Percentiles rank a stretch among this genome's conserved stretches.
phyloP scores from a whole-genome alignment of 371 early-diverging fungal genomes.

The Mucor velutinosus region DNA sequence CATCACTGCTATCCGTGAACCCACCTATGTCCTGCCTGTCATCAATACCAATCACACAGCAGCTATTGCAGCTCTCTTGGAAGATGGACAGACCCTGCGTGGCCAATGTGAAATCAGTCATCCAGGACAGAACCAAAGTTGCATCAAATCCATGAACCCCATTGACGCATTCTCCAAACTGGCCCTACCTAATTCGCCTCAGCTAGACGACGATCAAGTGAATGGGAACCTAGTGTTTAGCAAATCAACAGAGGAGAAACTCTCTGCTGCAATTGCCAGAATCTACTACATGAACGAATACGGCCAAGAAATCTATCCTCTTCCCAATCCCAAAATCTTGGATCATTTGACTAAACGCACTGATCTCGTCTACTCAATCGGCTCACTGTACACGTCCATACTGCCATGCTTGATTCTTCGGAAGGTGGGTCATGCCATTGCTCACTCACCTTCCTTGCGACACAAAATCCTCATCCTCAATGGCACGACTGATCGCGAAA shows the following conservation, averaged over 20 bases:
- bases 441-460: slow-evolving; percentile 51
- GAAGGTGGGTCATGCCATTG: slow-evolving; percentile 66
- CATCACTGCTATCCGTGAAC: slow-evolving; percentile 64
- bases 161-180: slow-evolving; percentile 52
- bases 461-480: slow-evolving; percentile 72
- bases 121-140: slow-evolving; percentile 36
- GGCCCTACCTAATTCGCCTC: slow-evolving; percentile 33
- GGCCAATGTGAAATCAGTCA: slow-evolving; percentile 78
- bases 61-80: slow-evolving; percentile 65
- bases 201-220: background rate
- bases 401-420: slow-evolving; percentile 71
- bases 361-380: slow-evolving; percentile 69
- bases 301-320: slow-evolving; percentile 70
- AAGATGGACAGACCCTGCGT: slow-evolving; percentile 57
- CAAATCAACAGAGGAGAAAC: slow-evolving; percentile 46
- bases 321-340: slow-evolving; percentile 64
- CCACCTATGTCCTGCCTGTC: slow-evolving; percentile 65
- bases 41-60: slow-evolving; percentile 65
- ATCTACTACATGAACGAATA: slow-evolving; percentile 74
- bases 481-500: slow-evolving; percentile 73
- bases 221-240: slow-evolving; percentile 56
- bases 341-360: slow-evolving; percentile 52
- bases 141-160: slow-evolving; percentile 31
- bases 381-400: slow-evolving; percentile 76
- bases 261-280: slow-evolving; percentile 61